phyloP scores from a whole-genome alignment of 2,329 filamentous ascomycete species.

The Chlorencoelia australis region DNA sequence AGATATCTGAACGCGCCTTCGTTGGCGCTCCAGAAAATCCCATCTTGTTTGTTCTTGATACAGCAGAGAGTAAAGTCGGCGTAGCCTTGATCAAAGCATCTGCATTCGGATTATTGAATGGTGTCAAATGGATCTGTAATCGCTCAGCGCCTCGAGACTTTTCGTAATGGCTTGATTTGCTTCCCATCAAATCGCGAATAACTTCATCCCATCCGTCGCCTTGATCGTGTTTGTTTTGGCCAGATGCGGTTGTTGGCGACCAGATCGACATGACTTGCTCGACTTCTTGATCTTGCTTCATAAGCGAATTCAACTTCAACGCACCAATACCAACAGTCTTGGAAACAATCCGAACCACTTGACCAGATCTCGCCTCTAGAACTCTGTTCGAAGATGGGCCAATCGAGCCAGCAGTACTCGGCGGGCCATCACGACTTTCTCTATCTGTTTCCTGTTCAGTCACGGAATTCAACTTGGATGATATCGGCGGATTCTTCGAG shows the following conservation, averaged over 20 bases:
- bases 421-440: constrained; percentile 29
- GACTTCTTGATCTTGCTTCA: constrained; percentile 60
- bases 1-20: constrained; percentile 86
- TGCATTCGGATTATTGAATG: constrained; percentile 69
- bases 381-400: constrained; percentile 29
- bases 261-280: constrained; percentile 73
- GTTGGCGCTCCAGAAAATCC: constrained; percentile 89
- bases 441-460: constrained; percentile 13
- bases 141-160: constrained; percentile 64
- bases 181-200: constrained; percentile 63
- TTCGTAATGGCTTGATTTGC: constrained; percentile 62
- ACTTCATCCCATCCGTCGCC: constrained; percentile 63
- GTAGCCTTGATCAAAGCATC: constrained; percentile 75
- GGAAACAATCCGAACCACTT: constrained; percentile 42
- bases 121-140: constrained; percentile 67
- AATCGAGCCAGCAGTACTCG: constrained; percentile 47
- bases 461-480: constrained; percentile 42
- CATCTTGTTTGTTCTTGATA: constrained; percentile 76
- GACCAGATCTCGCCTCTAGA: constrained; percentile 23
- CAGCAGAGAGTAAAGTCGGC: constrained; percentile 74
- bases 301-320: constrained; percentile 62
- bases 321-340: constrained; percentile 69
- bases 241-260: constrained; percentile 48
- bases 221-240: constrained; percentile 46
- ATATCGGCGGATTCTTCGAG: constrained; percentile 36